phyloP scores from a whole-genome alignment of 2,329 filamentous ascomycete species.

The Cucurbitaria berberidis region DNA sequence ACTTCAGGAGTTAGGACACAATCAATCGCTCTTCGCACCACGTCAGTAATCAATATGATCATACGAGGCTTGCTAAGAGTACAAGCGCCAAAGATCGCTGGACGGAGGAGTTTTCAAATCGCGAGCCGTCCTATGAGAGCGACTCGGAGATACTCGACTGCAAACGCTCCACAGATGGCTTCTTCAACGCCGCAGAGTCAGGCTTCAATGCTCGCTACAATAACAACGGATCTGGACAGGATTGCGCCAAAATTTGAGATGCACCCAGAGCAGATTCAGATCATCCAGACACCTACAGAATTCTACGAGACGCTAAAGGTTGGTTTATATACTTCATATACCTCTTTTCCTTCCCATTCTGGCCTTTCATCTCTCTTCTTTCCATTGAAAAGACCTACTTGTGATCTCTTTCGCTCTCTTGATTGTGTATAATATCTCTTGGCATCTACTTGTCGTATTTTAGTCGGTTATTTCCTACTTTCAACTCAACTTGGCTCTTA shows the following conservation, averaged over 20 bases:
- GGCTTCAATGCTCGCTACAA: constrained; percentile 61
- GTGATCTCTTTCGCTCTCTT: background rate
- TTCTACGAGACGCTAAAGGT: constrained; percentile 95
- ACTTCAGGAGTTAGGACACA: constrained; percentile 25
- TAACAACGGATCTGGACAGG: constrained; percentile 79
- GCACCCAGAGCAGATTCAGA: constrained; percentile 76
- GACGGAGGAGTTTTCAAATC: constrained; percentile 23
- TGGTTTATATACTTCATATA: constrained; percentile 21
- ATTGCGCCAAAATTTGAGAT: constrained; percentile 92
- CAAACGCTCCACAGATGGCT: constrained; percentile 32
- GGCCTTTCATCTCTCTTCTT: background rate
- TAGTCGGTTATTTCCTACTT: background rate
- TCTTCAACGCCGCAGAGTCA: constrained; percentile 53
- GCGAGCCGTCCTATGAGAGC: constrained; percentile 21
- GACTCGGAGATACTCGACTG: constrained; percentile 43
- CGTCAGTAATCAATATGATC: constrained; percentile 38
- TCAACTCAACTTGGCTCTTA: background rate
- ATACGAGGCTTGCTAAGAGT: constrained; percentile 37
- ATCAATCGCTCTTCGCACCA: background rate
- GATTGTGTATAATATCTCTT: background rate
- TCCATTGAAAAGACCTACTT: too few species aligned
- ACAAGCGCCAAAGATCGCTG: constrained; percentile 26
- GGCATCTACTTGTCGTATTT: background rate
- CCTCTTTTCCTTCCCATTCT: background rate
- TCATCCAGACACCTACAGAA: constrained; percentile 80